These are phyloP conservation scores for Xylariaceae sp. DNA, from an alignment of 2,329 filamentous ascomycete genomes.

Conservation along the genomic window DNA sequence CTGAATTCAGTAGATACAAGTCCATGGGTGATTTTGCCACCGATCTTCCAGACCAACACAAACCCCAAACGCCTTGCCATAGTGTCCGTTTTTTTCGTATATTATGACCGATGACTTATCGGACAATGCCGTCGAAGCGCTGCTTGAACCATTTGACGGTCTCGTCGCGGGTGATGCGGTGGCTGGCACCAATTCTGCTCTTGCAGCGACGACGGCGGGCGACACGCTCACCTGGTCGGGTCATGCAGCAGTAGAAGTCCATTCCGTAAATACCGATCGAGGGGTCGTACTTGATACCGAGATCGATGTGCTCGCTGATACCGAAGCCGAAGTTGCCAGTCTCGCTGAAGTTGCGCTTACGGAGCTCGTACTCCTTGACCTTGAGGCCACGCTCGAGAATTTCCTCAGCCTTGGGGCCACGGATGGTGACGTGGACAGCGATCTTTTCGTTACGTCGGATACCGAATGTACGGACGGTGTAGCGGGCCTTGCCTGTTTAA, in stretches of 20 bases:
- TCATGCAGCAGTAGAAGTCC: slow-evolving; percentile 99
- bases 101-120: slow-evolving; percentile 56
- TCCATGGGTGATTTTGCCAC: slow-evolving; percentile 36
- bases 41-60: slow-evolving; percentile 37
- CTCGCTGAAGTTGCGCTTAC: slow-evolving; percentile 99
- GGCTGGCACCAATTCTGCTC: slow-evolving; percentile 76
- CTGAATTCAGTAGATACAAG: slow-evolving; percentile 37
- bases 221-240: slow-evolving; percentile 96
- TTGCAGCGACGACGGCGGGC: slow-evolving; percentile 89
- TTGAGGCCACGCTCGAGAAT: slow-evolving; percentile 99
- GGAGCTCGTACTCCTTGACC: slow-evolving; percentile 99
- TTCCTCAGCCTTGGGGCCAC: slow-evolving; percentile 98
- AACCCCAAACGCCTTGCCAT: slow-evolving; percentile 35
- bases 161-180: slow-evolving; percentile 92
- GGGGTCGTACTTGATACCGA: slow-evolving; percentile 99
- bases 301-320: slow-evolving; percentile 99
- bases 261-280: slow-evolving; percentile 99
- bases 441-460: slow-evolving; percentile 99
- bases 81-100: slow-evolving; percentile 21
- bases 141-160: slow-evolving; percentile 92
- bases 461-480: slow-evolving; percentile 99
- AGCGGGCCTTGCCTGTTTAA: slow-evolving; percentile 86
- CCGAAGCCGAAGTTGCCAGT: slow-evolving; percentile 99
- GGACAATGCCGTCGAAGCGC: slow-evolving; percentile 97
- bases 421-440: slow-evolving; percentile 97